Percentiles rank a stretch among this genome's conserved stretches.
phyloP scores from a whole-genome alignment of 345 rosid genomes.

The Syzygium aqueum region DNA sequence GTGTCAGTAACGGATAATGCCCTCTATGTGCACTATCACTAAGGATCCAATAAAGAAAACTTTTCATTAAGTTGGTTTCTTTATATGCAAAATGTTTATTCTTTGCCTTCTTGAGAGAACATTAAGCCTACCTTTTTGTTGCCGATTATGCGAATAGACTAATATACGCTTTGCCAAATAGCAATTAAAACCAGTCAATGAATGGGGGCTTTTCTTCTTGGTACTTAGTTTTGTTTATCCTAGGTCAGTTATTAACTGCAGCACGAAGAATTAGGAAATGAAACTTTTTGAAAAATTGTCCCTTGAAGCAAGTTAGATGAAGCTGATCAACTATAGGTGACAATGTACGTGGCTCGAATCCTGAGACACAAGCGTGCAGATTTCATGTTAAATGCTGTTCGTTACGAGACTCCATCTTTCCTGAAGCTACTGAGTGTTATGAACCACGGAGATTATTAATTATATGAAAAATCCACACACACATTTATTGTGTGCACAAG shows the following conservation, averaged over 20 bases:
- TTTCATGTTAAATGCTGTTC: background rate
- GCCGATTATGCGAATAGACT: background rate
- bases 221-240: background rate
- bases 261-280: background rate
- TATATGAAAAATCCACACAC: too few species aligned
- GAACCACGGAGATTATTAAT: background rate
- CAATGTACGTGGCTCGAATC: background rate
- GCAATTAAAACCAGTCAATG: background rate
- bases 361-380: background rate
- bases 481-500: too few species aligned
- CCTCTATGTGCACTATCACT: background rate
- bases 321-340: background rate
- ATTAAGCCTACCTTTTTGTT: background rate
- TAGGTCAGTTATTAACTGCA: background rate
- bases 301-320: background rate
- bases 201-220: background rate
- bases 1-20: background rate
- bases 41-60: background rate
- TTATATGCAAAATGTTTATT: background rate
- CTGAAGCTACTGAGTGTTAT: background rate
- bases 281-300: background rate
- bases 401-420: background rate
- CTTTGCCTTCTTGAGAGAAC: background rate
- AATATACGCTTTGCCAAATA: background rate
- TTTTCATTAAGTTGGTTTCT: background rate